phyloP scores from a whole-genome alignment of 345 rosid species.

The Citrus glauca region DNA sequence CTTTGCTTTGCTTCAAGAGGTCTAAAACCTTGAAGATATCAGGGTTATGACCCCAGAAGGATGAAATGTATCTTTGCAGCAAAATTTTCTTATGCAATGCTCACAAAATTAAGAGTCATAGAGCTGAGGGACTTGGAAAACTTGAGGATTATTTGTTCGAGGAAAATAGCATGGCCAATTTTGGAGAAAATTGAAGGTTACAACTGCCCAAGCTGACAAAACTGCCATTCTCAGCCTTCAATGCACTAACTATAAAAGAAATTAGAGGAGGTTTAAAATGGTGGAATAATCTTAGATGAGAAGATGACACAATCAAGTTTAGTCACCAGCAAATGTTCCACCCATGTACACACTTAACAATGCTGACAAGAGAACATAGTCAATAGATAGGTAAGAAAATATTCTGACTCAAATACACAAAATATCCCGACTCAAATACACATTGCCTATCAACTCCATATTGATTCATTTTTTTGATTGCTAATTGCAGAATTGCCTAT shows the following conservation, averaged over 20 bases:
- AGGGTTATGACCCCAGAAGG: slow-evolving; percentile 19
- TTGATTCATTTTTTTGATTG: no score
- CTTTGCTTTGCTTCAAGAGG: slow-evolving; percentile 20
- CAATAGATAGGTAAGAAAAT: slow-evolving; percentile 4
- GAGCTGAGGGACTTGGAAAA: slow-evolving; percentile 23
- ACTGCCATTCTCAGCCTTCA: slow-evolving; percentile 24
- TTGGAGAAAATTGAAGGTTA: slow-evolving; percentile 25
- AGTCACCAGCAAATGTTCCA: slow-evolving; percentile 21
- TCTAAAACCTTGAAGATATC: slow-evolving; percentile 6
- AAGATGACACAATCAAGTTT: slow-evolving; percentile 6
- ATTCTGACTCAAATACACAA: background rate
- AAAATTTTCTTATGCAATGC: background rate
- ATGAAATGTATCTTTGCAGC: slow-evolving; percentile 19
- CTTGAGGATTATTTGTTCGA: slow-evolving; percentile 19
- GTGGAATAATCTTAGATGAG: slow-evolving; percentile 19
- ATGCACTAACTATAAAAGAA: slow-evolving; percentile 13
- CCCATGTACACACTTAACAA: background rate
- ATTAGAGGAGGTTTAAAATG: slow-evolving; percentile 23
- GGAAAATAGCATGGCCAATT: slow-evolving; percentile 17
- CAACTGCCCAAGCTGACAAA: slow-evolving; percentile 21
- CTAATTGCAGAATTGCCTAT: no score
- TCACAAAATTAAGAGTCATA: slow-evolving; percentile 21
- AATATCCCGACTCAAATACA: background rate
- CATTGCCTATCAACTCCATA: no score
- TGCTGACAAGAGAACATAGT: slow-evolving; percentile 5